Percentiles rank a stretch among this genome's conserved stretches.
These are phyloP conservation scores for Suillus discolor DNA, from an alignment of 768 basidiomycete genomes.

Conservation along the genomic window DNA sequence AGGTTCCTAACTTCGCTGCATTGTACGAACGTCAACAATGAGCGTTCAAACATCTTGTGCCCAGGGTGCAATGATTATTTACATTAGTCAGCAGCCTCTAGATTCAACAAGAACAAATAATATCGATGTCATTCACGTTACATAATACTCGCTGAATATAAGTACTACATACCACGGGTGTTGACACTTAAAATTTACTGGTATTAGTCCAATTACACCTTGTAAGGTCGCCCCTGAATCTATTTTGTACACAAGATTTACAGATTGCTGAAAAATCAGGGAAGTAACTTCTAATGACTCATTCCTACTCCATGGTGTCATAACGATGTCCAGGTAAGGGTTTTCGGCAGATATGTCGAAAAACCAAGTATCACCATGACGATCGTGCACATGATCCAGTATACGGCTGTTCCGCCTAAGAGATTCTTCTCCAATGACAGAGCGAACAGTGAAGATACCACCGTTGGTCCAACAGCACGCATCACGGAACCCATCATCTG, in stretches of 20 bases:
- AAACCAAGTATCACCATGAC: neutral
- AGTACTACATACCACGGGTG: neutral
- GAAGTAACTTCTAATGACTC: neutral
- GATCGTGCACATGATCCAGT: slow-evolving; percentile 21
- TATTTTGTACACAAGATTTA: neutral
- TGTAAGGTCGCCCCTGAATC: neutral
- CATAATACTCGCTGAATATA: neutral
- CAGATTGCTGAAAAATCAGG: neutral
- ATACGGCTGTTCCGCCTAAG: slow-evolving; percentile 36
- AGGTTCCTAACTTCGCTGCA: too few species aligned
- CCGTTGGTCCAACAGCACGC: slow-evolving; percentile 25
- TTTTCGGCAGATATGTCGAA: slow-evolving; percentile 6
- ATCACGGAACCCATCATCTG: slow-evolving; percentile 27
- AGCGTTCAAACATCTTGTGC: neutral
- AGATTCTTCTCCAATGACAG: slow-evolving; percentile 28
- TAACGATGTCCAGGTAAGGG: neutral
- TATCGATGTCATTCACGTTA: neutral
- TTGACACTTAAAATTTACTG: neutral
- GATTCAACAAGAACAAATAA: neutral
- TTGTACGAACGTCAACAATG: too few species aligned
- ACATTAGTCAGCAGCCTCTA: neutral
- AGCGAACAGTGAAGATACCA: slow-evolving; percentile 28
- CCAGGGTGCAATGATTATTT: neutral
- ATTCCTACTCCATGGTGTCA: neutral
- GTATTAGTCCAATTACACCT: neutral